A percentile compares a stretch with the other conserved stretches of the same genome.
Evolutionary conservation across 805 yeast genomes (phyloP).

Genomic region (Wickerhamiella occidentalis): DNA sequence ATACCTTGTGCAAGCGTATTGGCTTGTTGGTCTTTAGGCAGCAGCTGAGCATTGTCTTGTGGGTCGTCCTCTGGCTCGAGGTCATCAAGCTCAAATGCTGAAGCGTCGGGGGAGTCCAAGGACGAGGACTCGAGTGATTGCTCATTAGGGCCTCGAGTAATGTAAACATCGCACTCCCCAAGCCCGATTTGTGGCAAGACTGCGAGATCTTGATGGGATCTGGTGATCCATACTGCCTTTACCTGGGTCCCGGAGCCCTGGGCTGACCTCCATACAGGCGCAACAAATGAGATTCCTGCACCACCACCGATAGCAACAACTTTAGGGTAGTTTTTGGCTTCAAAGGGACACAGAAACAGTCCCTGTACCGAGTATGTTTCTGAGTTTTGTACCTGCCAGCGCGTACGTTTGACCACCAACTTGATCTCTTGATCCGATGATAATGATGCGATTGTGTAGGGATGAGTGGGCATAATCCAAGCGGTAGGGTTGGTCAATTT

Average conservation of each 20-base stretch:
- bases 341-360: conserved; percentile 27
- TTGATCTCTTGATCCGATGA: conserved; percentile 32
- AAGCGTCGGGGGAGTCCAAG: not conserved
- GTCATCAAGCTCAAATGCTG: conserved; percentile 9
- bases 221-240: conserved; percentile 11
- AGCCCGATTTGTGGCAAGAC: conserved; percentile 13
- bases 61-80: not conserved
- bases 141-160: conserved; percentile 13
- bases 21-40: conserved; percentile 10
- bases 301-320: conserved; percentile 22
- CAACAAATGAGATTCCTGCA: conserved; percentile 19
- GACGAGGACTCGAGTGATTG: not conserved
- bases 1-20: conserved; percentile 1
- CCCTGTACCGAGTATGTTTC: conserved; percentile 31
- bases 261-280: conserved; percentile 12
- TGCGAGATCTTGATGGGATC: conserved; percentile 8
- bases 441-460: conserved; percentile 40
- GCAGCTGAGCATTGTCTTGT: conserved; percentile 3
- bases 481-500: conserved; percentile 25
- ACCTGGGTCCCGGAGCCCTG: conserved; percentile 1
- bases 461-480: conserved; percentile 33
- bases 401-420: conserved; percentile 30
- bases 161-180: conserved; percentile 16
- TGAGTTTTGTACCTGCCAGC: conserved; percentile 24
- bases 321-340: conserved; percentile 11